Evolutionary conservation across 2,329 filamentous ascomycete genomes (phyloP), one percentile per base, ranked within the genome.

Genomic region (Colletotrichum sp.): DNA sequence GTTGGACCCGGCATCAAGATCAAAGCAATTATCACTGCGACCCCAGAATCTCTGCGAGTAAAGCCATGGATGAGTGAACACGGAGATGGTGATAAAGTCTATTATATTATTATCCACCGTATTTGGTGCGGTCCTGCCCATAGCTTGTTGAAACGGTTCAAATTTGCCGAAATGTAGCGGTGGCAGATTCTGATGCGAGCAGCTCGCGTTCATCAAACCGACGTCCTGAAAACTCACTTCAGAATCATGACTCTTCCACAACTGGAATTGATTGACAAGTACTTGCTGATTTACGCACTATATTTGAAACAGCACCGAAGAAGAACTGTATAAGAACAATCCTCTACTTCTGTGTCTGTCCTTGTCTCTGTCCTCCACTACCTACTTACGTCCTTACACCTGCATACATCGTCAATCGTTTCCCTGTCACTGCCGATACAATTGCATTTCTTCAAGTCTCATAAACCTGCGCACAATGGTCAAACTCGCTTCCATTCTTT

Each of bases 1-100:
- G 16, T 10, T n/a, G 39, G 39, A 3, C 39, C 8, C 5, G 3
- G 39, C 39, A 3, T 3, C 1, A 43, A 43, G 39, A n/a, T 43
- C 39, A n/a, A n/a, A 43, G 36, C 36, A n/a, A n/a, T n/a, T 0
- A 43, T 10, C 39, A 43, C 9, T n/a, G 18, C 0, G 18, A 43
- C 18, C 18, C 18, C 18, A 43, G 18, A 43, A 10, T 10, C 18
- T n/a, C 0, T n/a, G 0, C 39, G 18, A n/a, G 1, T 2, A 43
- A n/a, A 10, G 2, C 3, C 18, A 43, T n/a, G 28, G 28, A 30
- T 30, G 9, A 6, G 39, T n/a, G 18, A 43, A 43, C 18, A n/a
- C 5, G 5, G 18, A 6, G 9, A 43, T 12, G 39, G 6, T n/a
- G 9, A 43, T n/a, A 12, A n/a, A 43, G 39, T 43, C 18, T 43